Evolutionary conservation across 257 asterid genomes (phyloP), one percentile per base, ranked within the genome.

Genomic region (Solanum paucissectum): DNA sequence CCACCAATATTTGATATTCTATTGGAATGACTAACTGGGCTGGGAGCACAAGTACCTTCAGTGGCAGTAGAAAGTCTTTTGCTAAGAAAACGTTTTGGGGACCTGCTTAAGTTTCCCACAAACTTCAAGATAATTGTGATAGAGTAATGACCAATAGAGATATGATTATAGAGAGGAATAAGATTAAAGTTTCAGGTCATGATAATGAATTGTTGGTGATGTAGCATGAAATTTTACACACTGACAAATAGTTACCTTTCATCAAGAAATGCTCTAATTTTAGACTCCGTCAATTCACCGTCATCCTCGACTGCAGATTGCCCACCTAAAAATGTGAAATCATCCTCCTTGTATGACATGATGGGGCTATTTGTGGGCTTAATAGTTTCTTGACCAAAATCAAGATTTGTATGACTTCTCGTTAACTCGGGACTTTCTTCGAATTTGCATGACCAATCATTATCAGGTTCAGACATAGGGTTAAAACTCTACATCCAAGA

Each of bases 381-480:
- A 82, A 37, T 76, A 88, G 37, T 87, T 88, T 68, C 90, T 90
- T 92, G 95, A 90, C 87, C 86, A 36, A 91, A 88, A 83, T 91
- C 91, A 77, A 92, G 86, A 88, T 83, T 91, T 40, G 85, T 87
- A 88, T 89, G 87, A 52, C 93, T 92, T 90, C 88, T 90, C 64
- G 87, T 88, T 92, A 93, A 87, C 86, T 91, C 96, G 13, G 96
- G 95, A 88, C 94, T 95, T 92, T 87, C 98, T 90, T 93, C 99
- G 89, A 93, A 94, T 91, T 94, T 94, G 95, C 93, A 92, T 36
- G 89, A 82, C 98, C 95, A 94, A 88, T 94, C 94, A 90, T 94
- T 96, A 89, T 90, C 92, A 49, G 98, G 98, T 86, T 95, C 99
- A 81, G 92, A 89, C 95, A 97, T 93, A 34, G 98, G 99, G 92